Evolutionary conservation across 1,284 basidiomycete genomes (phyloP).

Genomic region (Cryptococcus sp.): DNA sequence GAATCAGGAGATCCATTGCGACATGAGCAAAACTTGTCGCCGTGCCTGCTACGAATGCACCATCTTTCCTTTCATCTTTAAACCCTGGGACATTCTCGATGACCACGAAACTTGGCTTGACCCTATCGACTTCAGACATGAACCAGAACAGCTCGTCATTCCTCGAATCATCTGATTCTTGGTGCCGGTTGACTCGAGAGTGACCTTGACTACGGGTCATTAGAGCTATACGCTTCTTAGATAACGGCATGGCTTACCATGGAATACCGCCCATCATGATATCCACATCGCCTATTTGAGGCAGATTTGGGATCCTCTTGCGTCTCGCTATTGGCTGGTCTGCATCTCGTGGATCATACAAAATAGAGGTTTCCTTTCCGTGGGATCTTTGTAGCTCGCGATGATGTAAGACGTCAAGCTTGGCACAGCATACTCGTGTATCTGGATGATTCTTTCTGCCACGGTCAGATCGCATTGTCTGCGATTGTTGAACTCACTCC

Average conservation of each 20-base stretch:
- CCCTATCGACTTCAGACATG: conserved; percentile 14
- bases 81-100: conserved; percentile 35
- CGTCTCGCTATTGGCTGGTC: too few relatives aligned
- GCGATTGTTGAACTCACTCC: background rate
- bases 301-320: background rate
- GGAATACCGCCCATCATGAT: conserved; percentile 23
- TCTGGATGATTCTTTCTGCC: conserved; percentile 1
- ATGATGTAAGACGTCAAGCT: conserved; percentile 2
- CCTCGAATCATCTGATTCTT: conserved; percentile 11
- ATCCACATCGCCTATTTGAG: background rate
- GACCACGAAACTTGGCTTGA: conserved; percentile 21
- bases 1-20: conserved; percentile 12
- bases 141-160: conserved; percentile 20
- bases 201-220: conserved; percentile 25
- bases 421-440: background rate
- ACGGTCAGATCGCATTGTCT: background rate
- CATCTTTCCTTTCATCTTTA: conserved; percentile 11
- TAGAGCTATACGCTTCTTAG: background rate
- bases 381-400: background rate
- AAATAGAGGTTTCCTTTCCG: background rate
- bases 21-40: conserved; percentile 11
- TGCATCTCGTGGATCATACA: too few relatives aligned
- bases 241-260: conserved; percentile 17
- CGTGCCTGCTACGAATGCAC: background rate
- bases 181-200: conserved; percentile 19